phyloP scores from a whole-genome alignment of 495 filamentous ascomycete genomes.

The Lasiosphaeriaceae sp. region DNA sequence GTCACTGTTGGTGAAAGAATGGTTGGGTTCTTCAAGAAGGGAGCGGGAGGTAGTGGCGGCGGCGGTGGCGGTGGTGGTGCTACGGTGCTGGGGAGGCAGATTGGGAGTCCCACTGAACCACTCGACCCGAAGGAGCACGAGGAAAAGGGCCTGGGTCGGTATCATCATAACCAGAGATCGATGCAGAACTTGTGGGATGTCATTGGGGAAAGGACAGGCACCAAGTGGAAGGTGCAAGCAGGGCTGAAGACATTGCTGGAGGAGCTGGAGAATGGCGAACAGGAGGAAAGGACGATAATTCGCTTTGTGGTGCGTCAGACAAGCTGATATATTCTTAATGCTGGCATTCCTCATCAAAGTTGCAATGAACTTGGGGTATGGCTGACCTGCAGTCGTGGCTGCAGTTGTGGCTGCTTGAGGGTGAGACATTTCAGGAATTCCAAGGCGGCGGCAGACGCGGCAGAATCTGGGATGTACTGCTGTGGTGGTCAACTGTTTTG shows the following conservation, averaged over 20 bases:
- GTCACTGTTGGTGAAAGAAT: conserved; percentile 43
- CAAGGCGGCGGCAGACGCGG: too few relatives aligned
- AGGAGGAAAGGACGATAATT: background rate
- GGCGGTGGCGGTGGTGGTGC: conserved; percentile 21
- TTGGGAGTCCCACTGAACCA: conserved; percentile 28
- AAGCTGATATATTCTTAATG: too few relatives aligned
- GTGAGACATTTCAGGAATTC: too few relatives aligned
- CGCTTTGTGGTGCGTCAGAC: background rate
- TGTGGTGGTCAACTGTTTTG: too few relatives aligned
- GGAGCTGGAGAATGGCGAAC: background rate
- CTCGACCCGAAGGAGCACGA: conserved; percentile 7
- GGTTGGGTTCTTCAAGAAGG: conserved; percentile 39
- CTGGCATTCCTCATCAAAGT: too few relatives aligned
- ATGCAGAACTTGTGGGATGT: conserved; percentile 45
- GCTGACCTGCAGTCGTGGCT: too few relatives aligned
- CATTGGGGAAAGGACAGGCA: conserved; percentile 39
- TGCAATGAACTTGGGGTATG: too few relatives aligned
- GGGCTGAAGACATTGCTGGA: conserved; percentile 9
- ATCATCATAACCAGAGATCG: conserved; percentile 39
- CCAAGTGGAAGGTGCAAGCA: conserved; percentile 37
- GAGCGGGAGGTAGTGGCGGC: too few relatives aligned
- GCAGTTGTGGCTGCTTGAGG: too few relatives aligned
- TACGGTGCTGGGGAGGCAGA: conserved; percentile 42
- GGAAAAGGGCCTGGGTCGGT: conserved; percentile 14
- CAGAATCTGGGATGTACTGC: too few relatives aligned